Evolutionary conservation across 2,329 filamentous ascomycete species (phyloP).

Genomic region (Dothideomycetes sp.): DNA sequence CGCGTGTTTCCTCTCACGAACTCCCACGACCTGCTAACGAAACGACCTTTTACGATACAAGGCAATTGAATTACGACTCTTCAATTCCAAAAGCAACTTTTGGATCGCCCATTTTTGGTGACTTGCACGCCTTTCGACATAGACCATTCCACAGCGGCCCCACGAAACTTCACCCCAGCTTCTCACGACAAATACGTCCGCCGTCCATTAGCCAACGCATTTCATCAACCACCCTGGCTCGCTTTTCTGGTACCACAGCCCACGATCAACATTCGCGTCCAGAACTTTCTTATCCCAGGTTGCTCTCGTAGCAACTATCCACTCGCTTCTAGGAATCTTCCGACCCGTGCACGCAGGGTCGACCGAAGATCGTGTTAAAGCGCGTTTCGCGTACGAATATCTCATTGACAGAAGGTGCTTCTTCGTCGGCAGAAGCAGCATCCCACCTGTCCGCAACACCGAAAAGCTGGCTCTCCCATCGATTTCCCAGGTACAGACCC

Average conservation of each 20-base stretch:
- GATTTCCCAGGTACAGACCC: constrained; percentile 71
- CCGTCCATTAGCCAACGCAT: too few relatives aligned
- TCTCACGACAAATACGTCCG: too few relatives aligned
- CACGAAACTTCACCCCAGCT: neutral
- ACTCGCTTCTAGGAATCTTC: neutral
- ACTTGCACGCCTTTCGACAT: neutral
- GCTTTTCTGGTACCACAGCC: neutral
- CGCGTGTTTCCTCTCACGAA: constrained; percentile 7
- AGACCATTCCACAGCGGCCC: neutral
- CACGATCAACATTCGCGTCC: neutral
- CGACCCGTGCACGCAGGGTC: neutral
- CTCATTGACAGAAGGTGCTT: constrained; percentile 8
- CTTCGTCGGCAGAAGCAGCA: constrained; percentile 7
- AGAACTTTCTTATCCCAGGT: neutral
- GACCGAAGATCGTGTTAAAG: neutral
- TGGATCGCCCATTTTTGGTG: neutral
- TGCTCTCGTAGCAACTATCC: neutral
- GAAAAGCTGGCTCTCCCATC: constrained; percentile 92
- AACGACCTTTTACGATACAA: constrained; percentile 8
- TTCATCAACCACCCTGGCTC: too few relatives aligned
- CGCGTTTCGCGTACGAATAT: neutral
- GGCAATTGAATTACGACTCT: neutral
- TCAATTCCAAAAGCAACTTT: neutral
- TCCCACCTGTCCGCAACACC: constrained; percentile 37
- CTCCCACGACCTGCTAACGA: constrained; percentile 8